A percentile compares a stretch with the other conserved stretches of the same genome.
These are phyloP conservation scores for Penicillium sp. DNA, from an alignment of 2,329 filamentous ascomycete species.

Conservation along the genomic window DNA sequence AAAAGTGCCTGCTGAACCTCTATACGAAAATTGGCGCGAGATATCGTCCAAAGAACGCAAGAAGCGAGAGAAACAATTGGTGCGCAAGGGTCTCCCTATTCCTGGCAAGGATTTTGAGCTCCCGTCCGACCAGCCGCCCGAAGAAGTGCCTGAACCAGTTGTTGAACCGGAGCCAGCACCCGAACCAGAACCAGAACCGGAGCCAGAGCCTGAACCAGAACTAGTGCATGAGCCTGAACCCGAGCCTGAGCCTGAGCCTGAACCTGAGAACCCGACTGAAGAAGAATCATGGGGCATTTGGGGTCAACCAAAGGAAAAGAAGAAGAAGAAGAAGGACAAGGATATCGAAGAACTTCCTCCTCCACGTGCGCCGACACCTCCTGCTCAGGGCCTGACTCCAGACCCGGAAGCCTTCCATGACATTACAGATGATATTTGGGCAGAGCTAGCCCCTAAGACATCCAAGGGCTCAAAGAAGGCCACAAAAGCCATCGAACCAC, in stretches of 20 bases:
- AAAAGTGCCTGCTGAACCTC: conserved; percentile 34
- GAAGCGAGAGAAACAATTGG: conserved; percentile 38
- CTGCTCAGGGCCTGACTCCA: conserved; percentile 44
- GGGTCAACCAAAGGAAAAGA: conserved; percentile 46
- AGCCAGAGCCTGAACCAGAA: conserved; percentile 25
- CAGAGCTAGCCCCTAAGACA: conserved; percentile 37
- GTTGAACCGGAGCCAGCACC: conserved; percentile 15
- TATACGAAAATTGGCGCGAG: conserved; percentile 35
- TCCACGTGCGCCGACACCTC: conserved; percentile 49
- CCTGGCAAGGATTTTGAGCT: conserved; percentile 30
- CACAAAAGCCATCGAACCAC: conserved; percentile 17
- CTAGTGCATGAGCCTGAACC: conserved; percentile 31
- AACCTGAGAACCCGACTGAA: conserved; percentile 17
- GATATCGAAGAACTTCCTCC: conserved; percentile 41
- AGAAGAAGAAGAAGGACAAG: conserved; percentile 49
- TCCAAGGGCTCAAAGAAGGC: conserved; percentile 36
- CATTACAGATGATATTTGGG: conserved; percentile 41
- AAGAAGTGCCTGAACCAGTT: conserved; percentile 24
- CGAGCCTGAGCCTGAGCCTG: conserved; percentile 21
- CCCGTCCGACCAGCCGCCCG: conserved; percentile 19
- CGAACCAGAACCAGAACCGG: conserved; percentile 28
- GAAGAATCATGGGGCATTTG: conserved; percentile 36
- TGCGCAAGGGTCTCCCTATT: conserved; percentile 30
- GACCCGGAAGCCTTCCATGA: conserved; percentile 35
- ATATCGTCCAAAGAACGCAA: conserved; percentile 46